Conservation (phyloP, 2,329 filamentous ascomycete genomes). For the Nemania abortiva region DNA sequence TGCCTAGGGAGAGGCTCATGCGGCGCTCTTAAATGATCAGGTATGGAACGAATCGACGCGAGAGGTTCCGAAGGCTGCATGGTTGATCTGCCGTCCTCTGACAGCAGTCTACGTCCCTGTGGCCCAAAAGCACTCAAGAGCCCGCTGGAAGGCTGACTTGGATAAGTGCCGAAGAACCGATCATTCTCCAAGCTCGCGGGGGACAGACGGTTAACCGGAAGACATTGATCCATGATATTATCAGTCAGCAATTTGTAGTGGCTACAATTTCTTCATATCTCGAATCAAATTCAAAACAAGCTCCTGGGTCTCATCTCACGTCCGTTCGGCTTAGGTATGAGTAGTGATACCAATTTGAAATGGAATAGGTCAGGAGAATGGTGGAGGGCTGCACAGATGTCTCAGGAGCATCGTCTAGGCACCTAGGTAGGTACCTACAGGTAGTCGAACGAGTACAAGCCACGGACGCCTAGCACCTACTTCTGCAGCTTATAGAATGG, state of each 20-base stretch:
- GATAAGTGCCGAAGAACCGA: conserved; percentile 46
- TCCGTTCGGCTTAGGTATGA: conserved; percentile 31
- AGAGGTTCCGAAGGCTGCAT: conserved; percentile 37
- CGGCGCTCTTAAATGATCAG: no score
- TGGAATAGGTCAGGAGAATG: conserved; percentile 22
- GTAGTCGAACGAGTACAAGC: not conserved
- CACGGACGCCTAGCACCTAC: not conserved
- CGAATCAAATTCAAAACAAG: conserved; percentile 1
- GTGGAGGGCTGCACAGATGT: not conserved
- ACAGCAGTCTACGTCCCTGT: conserved; percentile 28
- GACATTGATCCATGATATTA: conserved; percentile 28
- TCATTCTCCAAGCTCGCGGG: conserved; percentile 41
- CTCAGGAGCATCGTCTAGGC: not conserved
- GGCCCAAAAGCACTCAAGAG: conserved; percentile 39
- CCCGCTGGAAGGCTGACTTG: conserved; percentile 43
- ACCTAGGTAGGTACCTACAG: no score
- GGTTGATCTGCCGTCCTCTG: conserved; percentile 23
- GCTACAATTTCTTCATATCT: conserved; percentile 23
- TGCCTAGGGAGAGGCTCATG: conserved; percentile 18
- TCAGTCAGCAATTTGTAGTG: not conserved
- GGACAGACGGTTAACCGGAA: conserved; percentile 28
- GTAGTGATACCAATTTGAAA: conserved; percentile 36
- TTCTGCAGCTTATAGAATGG: not conserved
- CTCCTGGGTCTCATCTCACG: conserved; percentile 4
- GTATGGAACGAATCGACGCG: conserved; percentile 28